A percentile compares a stretch with the other conserved stretches of the same genome.
Evolutionary conservation across 495 filamentous ascomycete genomes (phyloP).

Genomic region (Melanomma pulvis-pyrius): DNA sequence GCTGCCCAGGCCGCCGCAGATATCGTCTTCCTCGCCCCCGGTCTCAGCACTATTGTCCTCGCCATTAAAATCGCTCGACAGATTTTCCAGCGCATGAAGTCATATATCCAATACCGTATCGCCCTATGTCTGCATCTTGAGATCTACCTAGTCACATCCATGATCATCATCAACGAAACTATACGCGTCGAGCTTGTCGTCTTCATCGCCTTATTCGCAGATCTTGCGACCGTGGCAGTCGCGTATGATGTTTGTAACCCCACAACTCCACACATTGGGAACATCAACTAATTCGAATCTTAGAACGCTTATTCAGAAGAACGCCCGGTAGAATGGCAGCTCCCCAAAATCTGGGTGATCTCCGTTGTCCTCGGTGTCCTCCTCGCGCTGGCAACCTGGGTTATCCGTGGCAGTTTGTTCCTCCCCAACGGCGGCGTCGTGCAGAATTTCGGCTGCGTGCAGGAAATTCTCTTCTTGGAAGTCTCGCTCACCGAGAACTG

Average conservation of each 20-base stretch:
- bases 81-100: conserved; percentile 84
- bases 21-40: conserved; percentile 78
- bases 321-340: conserved; percentile 75
- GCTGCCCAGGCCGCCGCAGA: conserved; percentile 76
- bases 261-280: no score
- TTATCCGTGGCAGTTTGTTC: conserved; percentile 68
- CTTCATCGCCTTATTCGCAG: conserved; percentile 77
- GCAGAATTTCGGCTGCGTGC: conserved; percentile 70
- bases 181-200: conserved; percentile 68
- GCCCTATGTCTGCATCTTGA: conserved; percentile 75
- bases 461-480: conserved; percentile 75
- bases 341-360: conserved; percentile 79
- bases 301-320: conserved; percentile 69
- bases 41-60: conserved; percentile 74
- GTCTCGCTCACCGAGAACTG: conserved; percentile 76
- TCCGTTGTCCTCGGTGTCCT: conserved; percentile 67
- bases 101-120: conserved; percentile 80
- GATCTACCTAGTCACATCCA: conserved; percentile 76
- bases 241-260: conserved; percentile 60
- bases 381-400: conserved; percentile 69
- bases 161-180: conserved; percentile 77
- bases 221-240: conserved; percentile 75
- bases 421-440: conserved; percentile 70
- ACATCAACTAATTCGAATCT: background rate
- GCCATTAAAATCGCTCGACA: conserved; percentile 78